A percentile compares a stretch with the other conserved stretches of the same genome.
Conservation (phyloP, 129 eudicot species). For the Silybum marianum region DNA sequence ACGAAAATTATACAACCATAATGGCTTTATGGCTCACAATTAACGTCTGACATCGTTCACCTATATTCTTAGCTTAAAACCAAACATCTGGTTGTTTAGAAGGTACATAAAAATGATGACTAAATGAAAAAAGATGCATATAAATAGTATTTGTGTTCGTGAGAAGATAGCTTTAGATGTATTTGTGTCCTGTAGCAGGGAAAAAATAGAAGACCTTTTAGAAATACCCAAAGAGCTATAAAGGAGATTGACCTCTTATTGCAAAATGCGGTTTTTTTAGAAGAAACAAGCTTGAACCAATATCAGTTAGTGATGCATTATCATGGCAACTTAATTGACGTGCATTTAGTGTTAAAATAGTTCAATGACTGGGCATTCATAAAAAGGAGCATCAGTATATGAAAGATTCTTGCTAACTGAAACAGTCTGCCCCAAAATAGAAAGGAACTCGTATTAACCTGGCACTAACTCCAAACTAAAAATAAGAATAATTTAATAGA, state of each 20-base stretch:
- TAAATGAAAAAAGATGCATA: neutral
- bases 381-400: neutral
- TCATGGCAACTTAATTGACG: neutral
- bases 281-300: neutral
- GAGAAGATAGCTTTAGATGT: neutral
- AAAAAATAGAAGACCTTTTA: neutral
- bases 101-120: neutral
- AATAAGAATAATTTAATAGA: neutral
- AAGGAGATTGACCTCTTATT: neutral
- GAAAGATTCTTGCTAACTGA: slow-evolving; percentile 3
- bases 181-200: neutral
- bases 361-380: neutral
- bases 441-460: slow-evolving; percentile 14
- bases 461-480: neutral
- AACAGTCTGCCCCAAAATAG: slow-evolving; percentile 3
- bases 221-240: neutral
- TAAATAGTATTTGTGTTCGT: neutral
- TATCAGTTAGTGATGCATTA: neutral
- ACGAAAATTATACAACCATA: neutral
- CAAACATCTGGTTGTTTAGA: neutral
- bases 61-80: neutral
- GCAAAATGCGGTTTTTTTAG: neutral
- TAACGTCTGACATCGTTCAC: neutral
- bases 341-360: neutral
- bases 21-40: slow-evolving; percentile 7